A percentile compares a stretch with the other conserved stretches of the same genome.
Evolutionary conservation across 179 eudicot genomes (phyloP).

Genomic region (Drosera spatulata): DNA sequence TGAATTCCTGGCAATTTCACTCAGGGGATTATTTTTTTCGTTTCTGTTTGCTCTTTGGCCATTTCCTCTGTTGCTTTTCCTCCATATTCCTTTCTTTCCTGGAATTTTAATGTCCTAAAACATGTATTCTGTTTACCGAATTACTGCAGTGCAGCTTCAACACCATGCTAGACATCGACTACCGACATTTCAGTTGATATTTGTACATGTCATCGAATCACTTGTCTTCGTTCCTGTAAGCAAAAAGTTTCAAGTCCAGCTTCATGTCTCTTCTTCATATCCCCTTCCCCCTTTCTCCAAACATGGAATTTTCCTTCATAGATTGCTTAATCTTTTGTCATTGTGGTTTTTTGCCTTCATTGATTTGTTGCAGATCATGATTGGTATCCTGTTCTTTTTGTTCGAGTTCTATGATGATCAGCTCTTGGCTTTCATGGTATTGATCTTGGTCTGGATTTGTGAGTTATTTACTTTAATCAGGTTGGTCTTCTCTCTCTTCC

Average conservation of each 20-base stretch:
- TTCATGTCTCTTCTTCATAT: neutral
- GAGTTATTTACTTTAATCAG: conserved; percentile 96
- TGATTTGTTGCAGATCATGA: conserved; percentile 74
- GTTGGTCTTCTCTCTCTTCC: conserved; percentile 24
- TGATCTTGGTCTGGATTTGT: conserved; percentile 94
- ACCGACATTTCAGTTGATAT: conserved; percentile 96
- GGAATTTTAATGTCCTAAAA: neutral
- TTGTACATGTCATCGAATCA: conserved; percentile 96
- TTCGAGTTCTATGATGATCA: conserved; percentile 98
- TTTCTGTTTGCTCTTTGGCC: neutral
- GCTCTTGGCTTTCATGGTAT: conserved; percentile 93
- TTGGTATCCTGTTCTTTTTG: conserved; percentile 88
- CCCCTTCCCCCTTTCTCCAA: too few species aligned
- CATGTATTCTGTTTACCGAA: neutral
- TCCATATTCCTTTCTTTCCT: conserved; percentile 1
- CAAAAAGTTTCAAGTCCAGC: neutral
- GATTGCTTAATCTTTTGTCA: neutral
- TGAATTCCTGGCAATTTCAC: too few species aligned
- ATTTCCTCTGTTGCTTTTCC: neutral
- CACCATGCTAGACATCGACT: conserved; percentile 98
- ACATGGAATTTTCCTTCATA: neutral
- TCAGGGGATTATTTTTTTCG: too few species aligned
- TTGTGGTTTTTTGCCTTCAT: conserved; percentile 5
- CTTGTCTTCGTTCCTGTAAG: conserved; percentile 98
- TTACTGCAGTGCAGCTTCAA: conserved; percentile 91